phyloP scores from a whole-genome alignment of 139 green algal genomes.

The Desmodesmus armatus region DNA sequence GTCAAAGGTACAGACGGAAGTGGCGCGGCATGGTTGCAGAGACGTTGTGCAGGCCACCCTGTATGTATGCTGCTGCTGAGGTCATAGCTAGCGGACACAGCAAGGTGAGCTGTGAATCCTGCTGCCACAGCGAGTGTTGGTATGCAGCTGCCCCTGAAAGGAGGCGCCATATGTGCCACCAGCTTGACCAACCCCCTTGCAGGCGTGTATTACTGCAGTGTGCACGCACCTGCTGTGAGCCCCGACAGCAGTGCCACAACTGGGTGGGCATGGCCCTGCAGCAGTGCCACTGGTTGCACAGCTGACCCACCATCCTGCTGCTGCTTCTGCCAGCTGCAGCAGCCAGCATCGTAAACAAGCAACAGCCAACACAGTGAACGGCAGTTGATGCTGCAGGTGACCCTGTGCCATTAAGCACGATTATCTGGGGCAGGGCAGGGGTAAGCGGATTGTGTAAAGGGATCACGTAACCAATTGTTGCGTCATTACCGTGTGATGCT shows the following conservation, averaged over 20 bases:
- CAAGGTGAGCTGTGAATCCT: background rate
- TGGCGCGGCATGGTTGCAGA: too few species aligned
- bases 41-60: too few species aligned
- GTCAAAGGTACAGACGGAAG: background rate
- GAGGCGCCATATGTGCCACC: background rate
- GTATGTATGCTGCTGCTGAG: background rate
- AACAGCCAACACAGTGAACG: too few species aligned
- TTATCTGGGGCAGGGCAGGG: background rate
- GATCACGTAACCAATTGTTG: background rate
- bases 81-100: background rate
- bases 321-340: conserved; percentile 22
- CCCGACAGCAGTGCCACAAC: conserved; percentile 38
- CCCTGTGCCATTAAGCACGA: too few species aligned
- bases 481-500: conserved; percentile 20
- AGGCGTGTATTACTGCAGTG: background rate
- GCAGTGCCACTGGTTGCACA: conserved; percentile 27
- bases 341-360: too few species aligned
- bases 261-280: conserved; percentile 28
- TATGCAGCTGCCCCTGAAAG: background rate
- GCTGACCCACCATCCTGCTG: background rate
- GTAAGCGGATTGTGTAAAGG: background rate
- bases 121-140: background rate
- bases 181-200: background rate
- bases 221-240: background rate
- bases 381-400: background rate